A percentile compares a stretch with the other conserved stretches of the same genome.
Evolutionary conservation across 2,329 filamentous ascomycete genomes (phyloP).

Genomic region (Paraphoma sp.): DNA sequence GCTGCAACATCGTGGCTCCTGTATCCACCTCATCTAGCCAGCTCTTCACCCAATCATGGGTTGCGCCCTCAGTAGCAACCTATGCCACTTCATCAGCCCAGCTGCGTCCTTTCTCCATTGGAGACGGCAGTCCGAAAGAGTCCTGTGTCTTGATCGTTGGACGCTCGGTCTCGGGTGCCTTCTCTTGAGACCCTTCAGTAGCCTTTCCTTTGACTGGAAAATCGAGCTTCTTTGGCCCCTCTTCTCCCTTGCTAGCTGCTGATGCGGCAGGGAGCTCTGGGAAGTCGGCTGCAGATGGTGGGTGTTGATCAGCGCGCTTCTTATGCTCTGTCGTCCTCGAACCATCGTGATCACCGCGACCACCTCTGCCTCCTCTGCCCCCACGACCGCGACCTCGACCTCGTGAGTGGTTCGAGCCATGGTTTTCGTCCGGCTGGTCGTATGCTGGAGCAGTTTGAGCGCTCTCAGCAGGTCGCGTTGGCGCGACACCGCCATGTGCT

Average conservation of each 20-base stretch:
- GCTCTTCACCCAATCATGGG: background rate
- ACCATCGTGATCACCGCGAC: slow-evolving; percentile 31
- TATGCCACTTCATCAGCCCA: slow-evolving; percentile 56
- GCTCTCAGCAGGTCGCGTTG: slow-evolving; percentile 33
- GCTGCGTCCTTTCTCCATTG: slow-evolving; percentile 41
- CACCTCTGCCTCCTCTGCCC: slow-evolving; percentile 39
- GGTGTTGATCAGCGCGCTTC: slow-evolving; percentile 27
- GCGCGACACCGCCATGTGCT: slow-evolving; percentile 58
- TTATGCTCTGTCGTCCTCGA: slow-evolving; percentile 13
- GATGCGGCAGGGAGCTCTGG: slow-evolving; percentile 49
- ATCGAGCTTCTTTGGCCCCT: slow-evolving; percentile 34
- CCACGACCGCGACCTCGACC: slow-evolving; percentile 43
- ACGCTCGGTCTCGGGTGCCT: slow-evolving; percentile 25
- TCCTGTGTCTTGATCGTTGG: slow-evolving; percentile 40
- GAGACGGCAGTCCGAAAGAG: slow-evolving; percentile 39
- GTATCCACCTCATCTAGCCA: no score
- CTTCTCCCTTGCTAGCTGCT: slow-evolving; percentile 7
- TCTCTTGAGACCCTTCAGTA: slow-evolving; percentile 13
- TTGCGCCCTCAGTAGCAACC: background rate
- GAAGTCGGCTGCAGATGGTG: slow-evolving; percentile 53
- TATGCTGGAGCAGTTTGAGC: background rate
- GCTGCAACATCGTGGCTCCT: background rate
- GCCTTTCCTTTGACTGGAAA: slow-evolving; percentile 38
- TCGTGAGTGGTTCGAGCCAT: slow-evolving; percentile 9
- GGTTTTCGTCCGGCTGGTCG: background rate